Base-by-base conservation (phyloP, 75 land plant genomes). In the Cupressus sempervirens region DNA sequence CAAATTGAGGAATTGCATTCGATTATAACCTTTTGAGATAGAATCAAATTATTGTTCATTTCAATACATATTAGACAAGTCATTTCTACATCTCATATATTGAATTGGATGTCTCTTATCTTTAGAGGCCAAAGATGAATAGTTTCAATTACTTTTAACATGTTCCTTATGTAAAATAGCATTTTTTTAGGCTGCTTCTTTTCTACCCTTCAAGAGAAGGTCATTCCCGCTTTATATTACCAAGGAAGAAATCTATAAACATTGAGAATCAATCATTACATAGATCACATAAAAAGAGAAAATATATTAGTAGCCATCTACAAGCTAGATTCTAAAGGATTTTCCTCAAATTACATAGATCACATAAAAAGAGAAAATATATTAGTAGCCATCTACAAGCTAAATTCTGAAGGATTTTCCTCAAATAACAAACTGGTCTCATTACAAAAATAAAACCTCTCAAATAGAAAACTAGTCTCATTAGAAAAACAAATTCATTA, bases 221-320 rank as follows among this genome's bases (percentile, higher is more conserved):
- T 99, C 99, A 89, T 98, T 98, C 26, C 99, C 99, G 94, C 95
- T 96, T 43, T 93, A 90, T 84, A 98, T 91, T 72, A 99, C 95
- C 74, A 98, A 88, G 76, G 99, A 94, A 73, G 99, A 94, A 38
- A 98, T 98, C 99, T 98, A 84, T 81, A 86, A 40, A 72, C 8
- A 68, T 30, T 3, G 13, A 79, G 45, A 48, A 79, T 12, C 81
- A 10, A n/a, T n/a, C 18, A 45, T 43, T 26, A 12, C 29, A 79
- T 12, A 43, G 30, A 45, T 40, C 46, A 79, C n/a, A 3, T 45
- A 79, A 79, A 14, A 1, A 79, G 41, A 79, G 26, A 30, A 38
- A 40, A 76, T 76, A 23, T 40, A 38, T 16, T 76, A 18, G 40
- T 18, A 40, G 20, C 38, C 46, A 48, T 29, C 3, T 46, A 38